Evolutionary conservation across 345 rosid species (phyloP).

Genomic region (Sonneratia caseolaris): DNA sequence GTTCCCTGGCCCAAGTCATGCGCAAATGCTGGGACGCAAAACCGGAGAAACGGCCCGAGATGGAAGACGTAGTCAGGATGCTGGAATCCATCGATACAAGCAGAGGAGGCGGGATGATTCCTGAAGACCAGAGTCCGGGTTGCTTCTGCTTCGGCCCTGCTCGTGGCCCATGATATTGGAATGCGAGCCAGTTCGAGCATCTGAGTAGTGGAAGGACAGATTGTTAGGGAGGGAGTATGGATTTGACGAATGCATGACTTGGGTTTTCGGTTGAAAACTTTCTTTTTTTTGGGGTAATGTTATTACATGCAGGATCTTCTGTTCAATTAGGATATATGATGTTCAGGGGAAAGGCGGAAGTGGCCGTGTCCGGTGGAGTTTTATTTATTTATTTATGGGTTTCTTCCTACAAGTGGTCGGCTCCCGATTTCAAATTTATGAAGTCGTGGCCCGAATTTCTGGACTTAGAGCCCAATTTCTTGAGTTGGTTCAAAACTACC

Average conservation of each 20-base stretch:
- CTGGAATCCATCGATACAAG: slow-evolving; percentile 70
- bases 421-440: no score
- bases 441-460: no score
- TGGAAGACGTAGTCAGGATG: slow-evolving; percentile 72
- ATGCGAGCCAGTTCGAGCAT: background rate
- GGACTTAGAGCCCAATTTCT: no score
- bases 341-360: no score
- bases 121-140: slow-evolving; percentile 47
- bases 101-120: slow-evolving; percentile 97
- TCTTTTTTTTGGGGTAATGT: no score
- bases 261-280: background rate
- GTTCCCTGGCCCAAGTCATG: slow-evolving; percentile 57
- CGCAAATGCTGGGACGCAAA: slow-evolving; percentile 75
- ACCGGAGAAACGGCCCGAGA: slow-evolving; percentile 71
- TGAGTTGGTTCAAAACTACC: no score
- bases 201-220: background rate
- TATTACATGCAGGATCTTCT: no score
- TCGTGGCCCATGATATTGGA: slow-evolving; percentile 58
- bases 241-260: background rate
- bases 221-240: background rate
- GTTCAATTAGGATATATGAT: no score
- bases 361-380: no score
- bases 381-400: no score
- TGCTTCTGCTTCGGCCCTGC: slow-evolving; percentile 66
- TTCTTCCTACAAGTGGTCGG: no score